A percentile compares a stretch with the other conserved stretches of the same genome.
Conservation (phyloP, 2,329 filamentous ascomycete genomes). For the Macrophomina tecta region DNA sequence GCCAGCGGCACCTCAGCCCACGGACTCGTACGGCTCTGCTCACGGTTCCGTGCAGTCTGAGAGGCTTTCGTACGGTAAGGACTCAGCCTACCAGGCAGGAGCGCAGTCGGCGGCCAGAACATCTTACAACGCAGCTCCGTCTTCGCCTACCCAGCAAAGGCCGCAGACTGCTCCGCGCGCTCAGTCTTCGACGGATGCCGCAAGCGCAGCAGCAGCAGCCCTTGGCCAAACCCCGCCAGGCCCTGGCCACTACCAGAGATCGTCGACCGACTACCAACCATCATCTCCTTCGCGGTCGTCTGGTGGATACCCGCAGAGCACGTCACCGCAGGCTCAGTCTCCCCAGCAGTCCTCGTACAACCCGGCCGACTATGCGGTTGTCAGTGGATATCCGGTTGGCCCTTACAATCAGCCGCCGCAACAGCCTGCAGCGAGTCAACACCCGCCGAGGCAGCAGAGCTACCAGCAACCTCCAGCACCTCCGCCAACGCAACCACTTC, state of each 20-base stretch:
- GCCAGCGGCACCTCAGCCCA: conserved; percentile 39
- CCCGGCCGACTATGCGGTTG: conserved; percentile 73
- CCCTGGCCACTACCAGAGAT: conserved; percentile 50
- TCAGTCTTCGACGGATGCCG: conserved; percentile 55
- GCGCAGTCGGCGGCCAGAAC: conserved; percentile 55
- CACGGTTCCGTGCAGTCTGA: conserved; percentile 50
- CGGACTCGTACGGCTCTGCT: conserved; percentile 41
- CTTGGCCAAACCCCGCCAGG: conserved; percentile 48
- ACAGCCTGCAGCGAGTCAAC: conserved; percentile 43
- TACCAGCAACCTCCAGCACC: conserved; percentile 51
- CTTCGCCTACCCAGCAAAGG: conserved; percentile 55
- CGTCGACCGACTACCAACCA: conserved; percentile 51
- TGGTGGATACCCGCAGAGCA: conserved; percentile 46
- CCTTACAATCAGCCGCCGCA: conserved; percentile 42
- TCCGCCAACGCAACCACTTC: conserved; percentile 51
- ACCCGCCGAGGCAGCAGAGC: conserved; percentile 37
- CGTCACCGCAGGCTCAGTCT: conserved; percentile 50
- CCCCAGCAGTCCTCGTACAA: conserved; percentile 71
- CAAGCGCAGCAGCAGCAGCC: conserved; percentile 57
- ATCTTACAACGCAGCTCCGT: conserved; percentile 51
- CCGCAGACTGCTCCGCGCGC: conserved; percentile 56
- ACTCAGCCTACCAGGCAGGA: conserved; percentile 42
- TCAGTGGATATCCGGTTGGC: conserved; percentile 42
- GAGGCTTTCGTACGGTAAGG: conserved; percentile 57
- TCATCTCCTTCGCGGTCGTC: conserved; percentile 37